Conservation (phyloP, 192 early-diverging fungal species). For the Coemansia aciculifera region DNA sequence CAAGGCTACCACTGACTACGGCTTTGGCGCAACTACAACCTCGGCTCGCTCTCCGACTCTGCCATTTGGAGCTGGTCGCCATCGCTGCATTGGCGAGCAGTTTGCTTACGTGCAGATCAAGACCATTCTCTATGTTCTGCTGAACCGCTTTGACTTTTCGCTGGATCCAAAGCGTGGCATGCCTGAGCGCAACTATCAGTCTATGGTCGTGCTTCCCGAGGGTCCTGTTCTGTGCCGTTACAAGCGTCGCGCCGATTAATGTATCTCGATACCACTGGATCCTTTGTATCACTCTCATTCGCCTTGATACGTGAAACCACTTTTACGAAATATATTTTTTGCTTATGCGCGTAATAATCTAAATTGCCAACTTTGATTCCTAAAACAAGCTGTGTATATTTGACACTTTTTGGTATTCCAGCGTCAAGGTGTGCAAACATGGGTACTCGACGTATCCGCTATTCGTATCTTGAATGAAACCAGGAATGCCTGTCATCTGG, state of each 20-base stretch:
- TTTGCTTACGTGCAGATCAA: conserved; percentile 97
- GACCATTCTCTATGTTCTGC: conserved; percentile 80
- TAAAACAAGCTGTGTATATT: not conserved
- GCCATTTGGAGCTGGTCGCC: conserved; percentile 97
- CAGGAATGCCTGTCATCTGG: not conserved
- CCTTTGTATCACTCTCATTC: not conserved
- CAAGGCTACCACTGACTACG: conserved; percentile 67
- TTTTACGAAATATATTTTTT: not conserved
- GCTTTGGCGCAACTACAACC: conserved; percentile 67
- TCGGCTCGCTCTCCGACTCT: conserved; percentile 80
- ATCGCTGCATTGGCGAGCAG: conserved; percentile 97
- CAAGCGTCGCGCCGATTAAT: conserved; percentile 34
- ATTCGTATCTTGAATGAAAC: not conserved
- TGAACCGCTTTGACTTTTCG: conserved; percentile 76
- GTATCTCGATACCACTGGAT: not conserved
- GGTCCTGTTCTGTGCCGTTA: conserved; percentile 59
- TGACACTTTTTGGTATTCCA: not conserved
- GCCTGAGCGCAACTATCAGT: conserved; percentile 84
- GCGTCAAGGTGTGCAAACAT: not conserved
- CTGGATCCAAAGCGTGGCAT: conserved; percentile 68
- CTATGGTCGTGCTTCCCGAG: conserved; percentile 88
- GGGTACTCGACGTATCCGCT: not conserved
- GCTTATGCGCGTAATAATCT: not conserved
- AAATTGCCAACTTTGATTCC: not conserved
- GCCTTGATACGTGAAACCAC: not conserved